These are phyloP conservation scores for Spergularia azorica DNA, from an alignment of 179 eudicot genomes.

Conservation along the genomic window DNA sequence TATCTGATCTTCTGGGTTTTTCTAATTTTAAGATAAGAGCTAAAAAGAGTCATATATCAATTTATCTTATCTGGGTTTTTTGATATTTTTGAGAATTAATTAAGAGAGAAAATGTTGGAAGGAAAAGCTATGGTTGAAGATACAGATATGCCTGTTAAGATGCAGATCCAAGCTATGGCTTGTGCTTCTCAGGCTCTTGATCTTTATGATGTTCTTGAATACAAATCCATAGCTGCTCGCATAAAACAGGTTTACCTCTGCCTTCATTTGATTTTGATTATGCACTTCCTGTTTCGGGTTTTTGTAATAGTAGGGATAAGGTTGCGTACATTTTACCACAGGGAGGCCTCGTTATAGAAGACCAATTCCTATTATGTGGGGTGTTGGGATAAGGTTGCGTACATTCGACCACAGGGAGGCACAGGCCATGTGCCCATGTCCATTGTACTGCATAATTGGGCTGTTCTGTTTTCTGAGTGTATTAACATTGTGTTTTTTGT, in stretches of 20 bases:
- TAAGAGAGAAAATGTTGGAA: conserved; percentile 65
- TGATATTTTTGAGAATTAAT: conserved; percentile 15
- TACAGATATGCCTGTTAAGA: conserved; percentile 89
- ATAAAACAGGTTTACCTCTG: conserved; percentile 64
- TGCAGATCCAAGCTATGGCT: conserved; percentile 94
- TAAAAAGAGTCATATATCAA: neutral
- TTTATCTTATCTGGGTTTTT: neutral
- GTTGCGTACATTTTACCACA: too few relatives aligned
- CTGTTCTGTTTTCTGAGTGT: neutral
- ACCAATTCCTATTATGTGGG: too few relatives aligned
- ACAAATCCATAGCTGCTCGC: conserved; percentile 78
- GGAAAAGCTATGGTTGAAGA: conserved; percentile 86
- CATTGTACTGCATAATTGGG: neutral
- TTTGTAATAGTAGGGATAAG: neutral
- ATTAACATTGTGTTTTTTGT: neutral
- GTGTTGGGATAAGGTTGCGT: neutral
- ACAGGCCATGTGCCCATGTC: neutral
- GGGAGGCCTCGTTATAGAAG: too few relatives aligned
- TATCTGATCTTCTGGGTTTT: conserved; percentile 20
- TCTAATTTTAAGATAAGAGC: conserved; percentile 16
- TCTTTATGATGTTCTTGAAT: conserved; percentile 75
- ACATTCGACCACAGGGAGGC: neutral
- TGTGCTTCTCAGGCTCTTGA: conserved; percentile 91
- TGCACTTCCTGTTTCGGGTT: neutral
- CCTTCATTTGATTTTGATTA: neutral